Base-by-base conservation (phyloP, 257 asterid genomes). In the Knoxia roxburghii region DNA sequence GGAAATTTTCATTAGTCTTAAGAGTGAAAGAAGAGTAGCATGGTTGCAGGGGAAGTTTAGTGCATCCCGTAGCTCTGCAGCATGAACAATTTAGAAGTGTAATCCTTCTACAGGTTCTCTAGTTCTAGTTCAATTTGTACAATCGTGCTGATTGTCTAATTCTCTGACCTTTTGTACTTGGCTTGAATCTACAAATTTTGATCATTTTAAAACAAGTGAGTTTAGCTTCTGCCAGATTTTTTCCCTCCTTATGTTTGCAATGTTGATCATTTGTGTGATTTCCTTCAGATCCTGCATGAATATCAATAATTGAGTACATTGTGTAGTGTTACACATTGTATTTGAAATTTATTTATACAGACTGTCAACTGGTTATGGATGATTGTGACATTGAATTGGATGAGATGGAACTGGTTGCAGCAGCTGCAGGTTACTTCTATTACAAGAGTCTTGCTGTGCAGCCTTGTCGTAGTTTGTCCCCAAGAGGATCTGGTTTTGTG, bases 371-470 rank as follows among this genome's bases (percentile, higher is more conserved):
- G 52, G 30, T 73, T 64, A 86, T 89, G 96, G 95, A 84, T 50
- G 96, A 86, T 79, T 55, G 83, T 24, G 96, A 87, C 82, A 66
- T 83, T 20, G 94, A 89, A 78, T 84, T 89, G 79, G 96, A 86
- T 32, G 85, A 83, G 83, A 75, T 89, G 91, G 96, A 86, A 66
- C 76, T 92, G 81, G 91, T 83, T 69, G 97, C 95, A 68, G 96
- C 90, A 20, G 93, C 96, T 37, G 95, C 95, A 45, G 89, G 95
- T 66, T 89, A 87, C 85, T 90, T 84, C 80, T 86, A 86, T 73
- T 83, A 83, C 68, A 82, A 80, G 64, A 80, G 79, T 73, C 70
- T 86, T 40, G 74, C 75, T 53, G 81, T 69, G 77, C 93, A 82
- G 82, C 88, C 91, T 57, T 77, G 78, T 60, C 80, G 78, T 30